These are phyloP conservation scores for Cyberlindnera americana DNA, from an alignment of 805 yeast genomes.

Conservation along the genomic window DNA sequence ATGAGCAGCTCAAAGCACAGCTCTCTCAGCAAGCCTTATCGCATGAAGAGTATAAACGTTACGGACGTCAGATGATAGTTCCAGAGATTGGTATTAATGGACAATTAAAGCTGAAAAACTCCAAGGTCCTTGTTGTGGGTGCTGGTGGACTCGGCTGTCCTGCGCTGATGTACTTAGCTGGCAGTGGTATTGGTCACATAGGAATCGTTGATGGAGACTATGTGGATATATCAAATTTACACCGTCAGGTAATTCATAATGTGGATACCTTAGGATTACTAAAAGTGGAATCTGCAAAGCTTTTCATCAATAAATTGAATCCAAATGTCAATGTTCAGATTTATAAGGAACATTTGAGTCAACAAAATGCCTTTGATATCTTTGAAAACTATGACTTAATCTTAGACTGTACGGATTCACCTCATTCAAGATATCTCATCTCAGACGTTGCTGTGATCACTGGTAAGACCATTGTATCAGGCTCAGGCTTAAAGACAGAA, in stretches of 20 bases:
- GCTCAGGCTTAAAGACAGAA: slow-evolving; percentile 86
- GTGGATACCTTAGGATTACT: slow-evolving; percentile 59
- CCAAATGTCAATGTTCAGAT: slow-evolving; percentile 59
- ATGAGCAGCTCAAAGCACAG: neutral
- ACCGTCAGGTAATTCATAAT: slow-evolving; percentile 82
- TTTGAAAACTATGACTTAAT: slow-evolving; percentile 68
- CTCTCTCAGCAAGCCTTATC: slow-evolving; percentile 20
- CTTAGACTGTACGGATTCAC: slow-evolving; percentile 93
- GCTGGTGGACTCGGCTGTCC: slow-evolving; percentile 98
- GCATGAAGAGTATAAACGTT: slow-evolving; percentile 70
- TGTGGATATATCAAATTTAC: slow-evolving; percentile 83
- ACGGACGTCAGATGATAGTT: slow-evolving; percentile 95
- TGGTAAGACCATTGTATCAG: slow-evolving; percentile 77
- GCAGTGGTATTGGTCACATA: slow-evolving; percentile 81
- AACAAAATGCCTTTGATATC: slow-evolving; percentile 59
- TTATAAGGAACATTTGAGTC: slow-evolving; percentile 47
- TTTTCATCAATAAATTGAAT: slow-evolving; percentile 51
- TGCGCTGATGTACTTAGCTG: slow-evolving; percentile 76
- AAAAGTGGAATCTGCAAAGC: slow-evolving; percentile 79
- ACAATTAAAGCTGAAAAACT: slow-evolving; percentile 54
- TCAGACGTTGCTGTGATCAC: slow-evolving; percentile 76
- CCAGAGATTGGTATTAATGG: slow-evolving; percentile 54
- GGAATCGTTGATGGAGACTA: slow-evolving; percentile 86
- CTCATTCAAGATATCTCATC: slow-evolving; percentile 78
- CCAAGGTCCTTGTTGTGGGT: slow-evolving; percentile 77